Conservation (phyloP, 768 basidiomycete genomes). For the Psilocybe subaeruginosa region DNA sequence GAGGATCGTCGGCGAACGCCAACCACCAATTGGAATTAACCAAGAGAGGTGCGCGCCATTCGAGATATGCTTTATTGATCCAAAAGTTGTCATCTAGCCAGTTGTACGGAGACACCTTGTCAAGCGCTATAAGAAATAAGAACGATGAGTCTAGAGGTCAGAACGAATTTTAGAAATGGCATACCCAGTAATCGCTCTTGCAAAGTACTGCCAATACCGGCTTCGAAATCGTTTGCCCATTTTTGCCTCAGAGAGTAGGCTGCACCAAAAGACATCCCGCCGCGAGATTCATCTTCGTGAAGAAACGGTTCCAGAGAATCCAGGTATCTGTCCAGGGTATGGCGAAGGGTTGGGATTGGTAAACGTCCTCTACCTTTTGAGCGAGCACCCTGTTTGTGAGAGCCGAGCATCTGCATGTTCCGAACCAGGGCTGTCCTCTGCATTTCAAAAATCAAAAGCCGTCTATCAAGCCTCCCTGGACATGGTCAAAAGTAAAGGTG, state of each 20-base stretch:
- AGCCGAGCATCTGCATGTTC: conserved; percentile 20
- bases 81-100: conserved; percentile 97
- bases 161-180: conserved; percentile 23
- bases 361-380: conserved; percentile 60
- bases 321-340: conserved; percentile 79
- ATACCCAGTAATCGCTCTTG: conserved; percentile 78
- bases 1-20: conserved; percentile 74
- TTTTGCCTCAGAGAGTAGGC: conserved; percentile 58
- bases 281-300: conserved; percentile 68
- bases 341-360: conserved; percentile 79
- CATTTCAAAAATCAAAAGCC: conserved; percentile 19
- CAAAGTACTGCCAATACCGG: conserved; percentile 65
- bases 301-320: conserved; percentile 79
- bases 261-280: conserved; percentile 50
- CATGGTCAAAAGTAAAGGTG: not conserved
- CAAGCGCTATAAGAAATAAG: conserved; percentile 57
- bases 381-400: conserved; percentile 22
- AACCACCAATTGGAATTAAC: conserved; percentile 98
- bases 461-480: not conserved
- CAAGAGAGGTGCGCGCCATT: conserved; percentile 83
- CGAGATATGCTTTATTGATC: conserved; percentile 85
- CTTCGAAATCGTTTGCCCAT: conserved; percentile 71
- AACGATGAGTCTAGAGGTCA: conserved; percentile 18
- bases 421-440: conserved; percentile 23
- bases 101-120: conserved; percentile 81